Conservation (phyloP, 2,329 filamentous ascomycete genomes). For the Alternaria arbusti region DNA sequence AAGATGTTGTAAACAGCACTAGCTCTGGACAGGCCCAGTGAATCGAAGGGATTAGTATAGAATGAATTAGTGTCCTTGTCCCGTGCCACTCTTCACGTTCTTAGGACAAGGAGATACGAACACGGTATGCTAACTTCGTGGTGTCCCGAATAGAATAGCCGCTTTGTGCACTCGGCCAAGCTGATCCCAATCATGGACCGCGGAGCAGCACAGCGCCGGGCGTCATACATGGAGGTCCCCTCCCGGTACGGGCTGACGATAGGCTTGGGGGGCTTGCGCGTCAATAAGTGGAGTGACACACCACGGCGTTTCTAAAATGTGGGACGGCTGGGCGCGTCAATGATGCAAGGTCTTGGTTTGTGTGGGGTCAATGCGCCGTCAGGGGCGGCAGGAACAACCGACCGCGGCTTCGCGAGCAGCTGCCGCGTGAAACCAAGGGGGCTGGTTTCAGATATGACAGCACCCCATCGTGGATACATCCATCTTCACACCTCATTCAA, state of each 20-base stretch:
- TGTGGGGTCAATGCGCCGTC: conserved; percentile 1
- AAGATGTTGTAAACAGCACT: conserved; percentile 1
- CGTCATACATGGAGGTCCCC: not conserved
- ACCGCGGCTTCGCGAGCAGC: not conserved
- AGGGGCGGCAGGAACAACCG: not conserved
- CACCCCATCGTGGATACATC: not conserved
- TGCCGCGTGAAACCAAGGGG: not conserved
- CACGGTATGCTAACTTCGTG: not conserved
- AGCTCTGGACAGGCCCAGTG: not conserved
- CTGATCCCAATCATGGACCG: conserved; percentile 5
- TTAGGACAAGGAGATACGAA: not conserved
- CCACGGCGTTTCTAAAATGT: conserved; percentile 9
- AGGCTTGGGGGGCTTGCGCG: conserved; percentile 9
- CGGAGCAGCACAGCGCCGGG: not conserved
- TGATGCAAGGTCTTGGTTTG: not conserved
- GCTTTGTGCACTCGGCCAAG: not conserved
- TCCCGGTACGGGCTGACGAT: conserved; percentile 2
- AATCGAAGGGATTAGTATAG: not conserved
- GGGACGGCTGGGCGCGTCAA: not conserved
- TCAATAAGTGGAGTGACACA: conserved; percentile 12
- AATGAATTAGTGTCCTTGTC: not conserved
- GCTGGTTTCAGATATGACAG: not conserved
- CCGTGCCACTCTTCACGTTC: not conserved
- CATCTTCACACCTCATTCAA: not conserved
- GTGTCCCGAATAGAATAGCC: conserved; percentile 2